Evolutionary conservation across 192 early-diverging fungal species (phyloP), one percentile per base, ranked within the genome.

Genomic region (Linnemannia hyalina): DNA sequence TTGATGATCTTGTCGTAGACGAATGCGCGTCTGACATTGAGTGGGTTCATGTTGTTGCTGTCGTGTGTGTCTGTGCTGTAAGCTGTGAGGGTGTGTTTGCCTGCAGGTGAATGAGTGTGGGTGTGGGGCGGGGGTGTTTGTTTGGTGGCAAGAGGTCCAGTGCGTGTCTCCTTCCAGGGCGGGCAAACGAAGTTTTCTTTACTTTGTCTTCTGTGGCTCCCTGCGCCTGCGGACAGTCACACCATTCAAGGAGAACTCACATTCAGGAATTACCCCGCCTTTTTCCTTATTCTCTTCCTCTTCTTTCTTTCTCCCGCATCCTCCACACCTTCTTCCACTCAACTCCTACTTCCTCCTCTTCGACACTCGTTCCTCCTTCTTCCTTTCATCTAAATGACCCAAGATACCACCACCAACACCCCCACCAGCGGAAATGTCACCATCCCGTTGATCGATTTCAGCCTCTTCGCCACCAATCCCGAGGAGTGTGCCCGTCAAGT

Each of bases 1-100:
- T 96, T 95, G 74, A 96, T 95, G 52, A 93, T 91, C 75, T 92
- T 89, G 75, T 94, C 94, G 80, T 93, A 91, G 36, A 82, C 75
- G 71, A 90, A 90, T 29, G 71, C 80, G 52, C 70, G 68, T 18
- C 84, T 70, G 70, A 77, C 80, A 70, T 81, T 65, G 18, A 85
- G 54, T 23, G 83, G 78, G 74, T 77, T 85, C 83, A 85, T 85
- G 22, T 36, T 52, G 75, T 15, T 52, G 73, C 35, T 32, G 29
- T 29, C 9, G 57, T 60, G 6, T n/a, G 23, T 29, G n/a, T 8
- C 7, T n/a, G 15, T 29, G 71, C 23, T 41, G 44, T 10, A 35
- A 35, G 35, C 9, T 23, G 42, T 10, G 32, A 57, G 73, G 8
- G 73, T 18, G 2, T 5, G 44, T 15, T 15, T 49, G 72, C 3